Evolutionary conservation across 2,329 filamentous ascomycete species (phyloP).

Genomic region (Eutypella sp.): DNA sequence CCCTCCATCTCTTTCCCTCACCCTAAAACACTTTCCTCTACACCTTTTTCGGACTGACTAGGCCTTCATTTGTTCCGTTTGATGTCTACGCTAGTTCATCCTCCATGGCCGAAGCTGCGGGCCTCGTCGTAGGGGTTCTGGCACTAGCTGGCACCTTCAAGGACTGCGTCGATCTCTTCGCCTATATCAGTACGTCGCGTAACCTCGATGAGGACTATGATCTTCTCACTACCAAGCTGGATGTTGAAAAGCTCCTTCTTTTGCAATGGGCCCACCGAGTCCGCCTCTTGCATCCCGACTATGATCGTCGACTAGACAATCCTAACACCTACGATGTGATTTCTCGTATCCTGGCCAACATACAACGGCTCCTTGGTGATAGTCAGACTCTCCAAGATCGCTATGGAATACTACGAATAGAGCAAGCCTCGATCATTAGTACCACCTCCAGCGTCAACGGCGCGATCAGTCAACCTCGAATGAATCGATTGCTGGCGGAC

Average conservation of each 20-base stretch:
- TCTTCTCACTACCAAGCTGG: conserved; percentile 16
- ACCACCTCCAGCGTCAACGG: background rate
- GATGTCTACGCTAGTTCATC: too few relatives aligned
- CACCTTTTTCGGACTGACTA: too few relatives aligned
- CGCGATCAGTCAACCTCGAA: background rate
- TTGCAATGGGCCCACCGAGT: conserved; percentile 16
- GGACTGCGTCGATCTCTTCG: conserved; percentile 13
- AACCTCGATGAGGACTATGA: conserved; percentile 13
- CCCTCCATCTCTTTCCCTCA: too few relatives aligned
- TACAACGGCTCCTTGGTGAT: conserved; percentile 4
- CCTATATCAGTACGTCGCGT: conserved; percentile 8
- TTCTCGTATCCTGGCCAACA: conserved; percentile 3
- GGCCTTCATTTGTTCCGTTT: too few relatives aligned
- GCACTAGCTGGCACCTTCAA: conserved; percentile 14
- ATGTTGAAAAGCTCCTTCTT: conserved; percentile 16
- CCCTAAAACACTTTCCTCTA: too few relatives aligned
- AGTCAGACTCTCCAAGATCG: conserved; percentile 3
- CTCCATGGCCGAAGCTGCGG: conserved; percentile 13
- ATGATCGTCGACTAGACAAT: conserved; percentile 12
- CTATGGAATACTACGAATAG: conserved; percentile 4
- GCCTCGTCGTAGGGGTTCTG: conserved; percentile 10
- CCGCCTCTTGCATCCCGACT: conserved; percentile 6
- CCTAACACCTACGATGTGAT: conserved; percentile 1
- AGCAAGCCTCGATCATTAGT: background rate
- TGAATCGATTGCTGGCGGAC: background rate